Evolutionary conservation across 2,329 filamentous ascomycete species (phyloP).

Genomic region (Aspergillus sp.): DNA sequence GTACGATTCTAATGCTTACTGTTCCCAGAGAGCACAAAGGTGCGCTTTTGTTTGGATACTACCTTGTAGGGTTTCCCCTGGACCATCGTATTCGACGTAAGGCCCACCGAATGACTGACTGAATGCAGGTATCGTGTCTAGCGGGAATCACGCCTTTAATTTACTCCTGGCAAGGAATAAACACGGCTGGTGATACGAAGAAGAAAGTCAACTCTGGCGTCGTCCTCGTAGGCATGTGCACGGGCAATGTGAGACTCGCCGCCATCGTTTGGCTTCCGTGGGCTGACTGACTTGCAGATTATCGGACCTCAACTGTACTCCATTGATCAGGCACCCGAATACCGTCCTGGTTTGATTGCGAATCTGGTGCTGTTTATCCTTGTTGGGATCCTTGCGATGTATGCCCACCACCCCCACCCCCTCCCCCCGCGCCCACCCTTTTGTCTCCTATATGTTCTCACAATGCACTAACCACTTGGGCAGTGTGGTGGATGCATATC

Average conservation of each 20-base stretch:
- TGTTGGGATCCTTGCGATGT: slow-evolving; percentile 33
- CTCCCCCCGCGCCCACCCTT: too few species aligned
- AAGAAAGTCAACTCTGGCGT: slow-evolving; percentile 42
- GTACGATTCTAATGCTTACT: slow-evolving; percentile 55
- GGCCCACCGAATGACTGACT: neutral
- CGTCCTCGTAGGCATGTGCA: slow-evolving; percentile 43
- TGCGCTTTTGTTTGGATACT: slow-evolving; percentile 57
- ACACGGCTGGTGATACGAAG: slow-evolving; percentile 44
- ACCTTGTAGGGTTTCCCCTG: slow-evolving; percentile 44
- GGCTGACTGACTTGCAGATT: neutral
- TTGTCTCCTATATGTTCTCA: slow-evolving; percentile 17
- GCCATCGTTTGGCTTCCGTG: neutral
- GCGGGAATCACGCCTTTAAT: slow-evolving; percentile 42
- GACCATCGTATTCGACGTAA: neutral
- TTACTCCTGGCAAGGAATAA: slow-evolving; percentile 44
- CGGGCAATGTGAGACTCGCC: slow-evolving; percentile 32
- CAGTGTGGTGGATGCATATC: slow-evolving; percentile 36
- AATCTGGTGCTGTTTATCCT: slow-evolving; percentile 41
- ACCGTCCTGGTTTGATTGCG: slow-evolving; percentile 39
- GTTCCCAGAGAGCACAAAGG: slow-evolving; percentile 54
- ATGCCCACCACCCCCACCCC: too few species aligned
- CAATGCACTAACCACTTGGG: neutral
- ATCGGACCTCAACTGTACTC: slow-evolving; percentile 43
- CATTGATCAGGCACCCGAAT: slow-evolving; percentile 38
- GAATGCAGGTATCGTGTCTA: slow-evolving; percentile 32